Conservation (phyloP, 2,329 filamentous ascomycete genomes). For the Phymatotrichopsis omnivora region DNA sequence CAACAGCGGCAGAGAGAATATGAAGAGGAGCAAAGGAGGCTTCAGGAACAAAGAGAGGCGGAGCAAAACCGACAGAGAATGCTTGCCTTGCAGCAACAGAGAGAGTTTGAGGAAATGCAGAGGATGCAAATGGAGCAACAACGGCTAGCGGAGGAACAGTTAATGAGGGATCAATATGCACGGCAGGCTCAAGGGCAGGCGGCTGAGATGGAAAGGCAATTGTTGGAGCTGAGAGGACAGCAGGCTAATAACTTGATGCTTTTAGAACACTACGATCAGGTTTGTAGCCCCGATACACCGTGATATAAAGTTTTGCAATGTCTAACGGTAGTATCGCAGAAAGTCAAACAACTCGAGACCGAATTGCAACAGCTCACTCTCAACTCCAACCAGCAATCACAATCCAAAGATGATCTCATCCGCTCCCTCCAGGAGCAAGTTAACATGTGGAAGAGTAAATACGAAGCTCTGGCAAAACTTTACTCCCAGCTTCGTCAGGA, state of each 20-base stretch:
- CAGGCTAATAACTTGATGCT: conserved; percentile 96
- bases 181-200: conserved; percentile 94
- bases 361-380: conserved; percentile 73
- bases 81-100: conserved; percentile 72
- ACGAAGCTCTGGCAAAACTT: conserved; percentile 89
- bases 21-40: conserved; percentile 79
- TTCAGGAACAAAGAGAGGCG: conserved; percentile 78
- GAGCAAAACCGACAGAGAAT: conserved; percentile 73
- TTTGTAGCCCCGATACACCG: conserved; percentile 1
- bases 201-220: conserved; percentile 89
- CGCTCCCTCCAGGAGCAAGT: conserved; percentile 88
- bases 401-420: conserved; percentile 91
- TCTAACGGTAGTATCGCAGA: conserved; percentile 36
- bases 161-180: conserved; percentile 77
- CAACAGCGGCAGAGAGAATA: conserved; percentile 91
- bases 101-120: conserved; percentile 95
- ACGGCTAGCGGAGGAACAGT: conserved; percentile 76
- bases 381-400: conserved; percentile 74
- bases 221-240: conserved; percentile 84
- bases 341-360: conserved; percentile 83
- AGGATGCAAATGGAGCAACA: conserved; percentile 79
- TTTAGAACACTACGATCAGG: conserved; percentile 83
- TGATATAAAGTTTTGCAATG: background rate
- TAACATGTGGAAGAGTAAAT: conserved; percentile 95
- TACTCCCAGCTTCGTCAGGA: conserved; percentile 94